A percentile compares a stretch with the other conserved stretches of the same genome.
Conservation (phyloP, 2,329 filamentous ascomycete genomes). For the Microcyclosporella mali region DNA sequence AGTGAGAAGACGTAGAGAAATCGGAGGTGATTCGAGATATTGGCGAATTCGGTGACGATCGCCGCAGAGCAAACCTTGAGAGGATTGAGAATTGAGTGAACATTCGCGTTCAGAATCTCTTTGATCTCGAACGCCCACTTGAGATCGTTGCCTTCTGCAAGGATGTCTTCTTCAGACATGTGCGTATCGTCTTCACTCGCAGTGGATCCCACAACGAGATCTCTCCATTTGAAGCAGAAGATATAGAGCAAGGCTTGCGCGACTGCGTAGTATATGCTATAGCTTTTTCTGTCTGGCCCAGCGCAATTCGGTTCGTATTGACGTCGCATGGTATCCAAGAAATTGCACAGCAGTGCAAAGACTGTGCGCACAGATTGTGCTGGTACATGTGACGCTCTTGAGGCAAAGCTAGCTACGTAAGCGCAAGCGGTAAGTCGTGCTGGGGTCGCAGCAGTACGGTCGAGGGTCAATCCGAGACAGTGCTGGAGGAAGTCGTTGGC, state of each 20-base stretch:
- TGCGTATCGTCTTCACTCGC: slow-evolving; percentile 38
- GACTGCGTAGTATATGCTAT: slow-evolving; percentile 77
- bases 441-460: slow-evolving; percentile 67
- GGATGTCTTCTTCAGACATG: slow-evolving; percentile 45
- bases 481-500: slow-evolving; percentile 79
- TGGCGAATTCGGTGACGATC: slow-evolving; percentile 88
- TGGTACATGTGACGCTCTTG: slow-evolving; percentile 76
- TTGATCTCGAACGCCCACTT: slow-evolving; percentile 71
- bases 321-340: slow-evolving; percentile 68
- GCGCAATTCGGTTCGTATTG: slow-evolving; percentile 68
- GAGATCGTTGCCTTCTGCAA: slow-evolving; percentile 66
- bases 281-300: slow-evolving; percentile 78
- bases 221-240: slow-evolving; percentile 96
- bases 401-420: slow-evolving; percentile 91
- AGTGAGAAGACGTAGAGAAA: slow-evolving; percentile 86
- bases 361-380: slow-evolving; percentile 71
- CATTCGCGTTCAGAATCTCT: slow-evolving; percentile 66
- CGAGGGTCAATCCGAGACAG: slow-evolving; percentile 71
- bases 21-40: slow-evolving; percentile 74
- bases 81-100: slow-evolving; percentile 86
- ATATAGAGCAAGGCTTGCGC: slow-evolving; percentile 90
- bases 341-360: slow-evolving; percentile 69
- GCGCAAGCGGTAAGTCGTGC: slow-evolving; percentile 79
- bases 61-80: slow-evolving; percentile 87
- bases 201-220: slow-evolving; percentile 61